Percentiles rank a stretch among this genome's conserved stretches.
These are phyloP conservation scores for Kwoniella sp. DNA, from an alignment of 768 basidiomycete genomes.

Conservation along the genomic window DNA sequence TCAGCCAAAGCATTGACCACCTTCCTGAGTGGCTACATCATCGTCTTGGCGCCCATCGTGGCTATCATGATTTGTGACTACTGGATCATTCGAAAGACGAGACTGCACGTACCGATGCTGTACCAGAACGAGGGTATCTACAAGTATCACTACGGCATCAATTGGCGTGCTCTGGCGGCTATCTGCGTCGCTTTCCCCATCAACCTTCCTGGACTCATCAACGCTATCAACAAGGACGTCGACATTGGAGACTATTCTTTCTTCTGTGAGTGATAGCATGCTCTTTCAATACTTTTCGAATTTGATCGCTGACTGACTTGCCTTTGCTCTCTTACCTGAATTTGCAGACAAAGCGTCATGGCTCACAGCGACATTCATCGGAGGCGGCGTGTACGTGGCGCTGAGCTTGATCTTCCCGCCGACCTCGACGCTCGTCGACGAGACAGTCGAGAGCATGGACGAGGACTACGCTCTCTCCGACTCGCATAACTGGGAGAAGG, in stretches of 20 bases:
- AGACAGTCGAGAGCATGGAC: constrained; percentile 39
- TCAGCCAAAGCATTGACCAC: constrained; percentile 51
- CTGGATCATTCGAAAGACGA: constrained; percentile 73
- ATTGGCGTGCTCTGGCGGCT: constrained; percentile 77
- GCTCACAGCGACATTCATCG: constrained; percentile 53
- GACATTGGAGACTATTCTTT: constrained; percentile 73
- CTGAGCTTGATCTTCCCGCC: constrained; percentile 59
- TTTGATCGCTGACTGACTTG: not conserved
- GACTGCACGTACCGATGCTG: constrained; percentile 80
- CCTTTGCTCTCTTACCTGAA: not conserved
- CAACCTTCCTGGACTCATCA: constrained; percentile 74
- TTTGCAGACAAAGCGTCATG: constrained; percentile 33
- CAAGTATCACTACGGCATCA: constrained; percentile 74
- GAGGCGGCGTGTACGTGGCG: constrained; percentile 55
- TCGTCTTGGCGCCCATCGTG: constrained; percentile 83
- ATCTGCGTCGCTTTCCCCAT: constrained; percentile 70
- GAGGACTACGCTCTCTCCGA: constrained; percentile 22
- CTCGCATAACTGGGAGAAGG: constrained; percentile 20
- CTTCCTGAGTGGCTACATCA: constrained; percentile 66
- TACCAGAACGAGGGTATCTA: constrained; percentile 79
- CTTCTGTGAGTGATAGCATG: constrained; percentile 63
- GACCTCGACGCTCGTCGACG: constrained; percentile 56
- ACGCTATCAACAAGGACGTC: constrained; percentile 70
- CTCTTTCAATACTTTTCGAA: constrained; percentile 6
- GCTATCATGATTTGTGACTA: constrained; percentile 70